These are phyloP conservation scores for Graphilbum ipis-grandicollis DNA, from an alignment of 2,329 filamentous ascomycete genomes.

Conservation along the genomic window DNA sequence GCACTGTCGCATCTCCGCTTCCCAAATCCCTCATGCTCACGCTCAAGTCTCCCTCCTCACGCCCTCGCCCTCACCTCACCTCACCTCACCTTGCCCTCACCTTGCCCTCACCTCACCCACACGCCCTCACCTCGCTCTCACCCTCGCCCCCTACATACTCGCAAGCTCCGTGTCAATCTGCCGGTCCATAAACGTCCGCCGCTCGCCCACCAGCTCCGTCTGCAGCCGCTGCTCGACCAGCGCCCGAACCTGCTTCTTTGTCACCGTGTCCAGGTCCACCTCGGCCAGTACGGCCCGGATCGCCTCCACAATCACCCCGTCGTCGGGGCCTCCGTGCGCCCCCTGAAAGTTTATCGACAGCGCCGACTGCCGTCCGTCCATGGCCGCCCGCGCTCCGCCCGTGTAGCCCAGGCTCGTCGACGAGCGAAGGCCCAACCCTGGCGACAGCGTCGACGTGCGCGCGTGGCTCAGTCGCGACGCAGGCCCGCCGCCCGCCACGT, in stretches of 20 bases:
- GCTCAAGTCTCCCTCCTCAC: too few relatives aligned
- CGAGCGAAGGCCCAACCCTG: slow-evolving; percentile 20
- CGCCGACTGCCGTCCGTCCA: slow-evolving; percentile 31
- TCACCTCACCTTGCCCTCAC: too few relatives aligned
- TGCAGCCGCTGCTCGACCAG: slow-evolving; percentile 88
- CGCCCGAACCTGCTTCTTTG: slow-evolving; percentile 89
- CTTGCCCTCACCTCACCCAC: too few relatives aligned
- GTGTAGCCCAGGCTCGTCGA: slow-evolving; percentile 30
- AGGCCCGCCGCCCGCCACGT: slow-evolving; percentile 20
- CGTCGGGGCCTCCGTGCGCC: slow-evolving; percentile 50
- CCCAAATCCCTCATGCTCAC: too few relatives aligned
- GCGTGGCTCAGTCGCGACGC: slow-evolving; percentile 38
- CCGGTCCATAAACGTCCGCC: slow-evolving; percentile 74
- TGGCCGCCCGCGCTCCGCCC: slow-evolving; percentile 27
- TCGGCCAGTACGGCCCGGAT: slow-evolving; percentile 71
- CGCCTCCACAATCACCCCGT: slow-evolving; percentile 64
- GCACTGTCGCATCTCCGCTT: too few relatives aligned
- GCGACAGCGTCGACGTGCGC: slow-evolving; percentile 30
- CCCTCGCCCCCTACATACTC: slow-evolving; percentile 89
- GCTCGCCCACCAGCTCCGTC: slow-evolving; percentile 72
- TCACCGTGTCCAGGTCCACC: slow-evolving; percentile 90
- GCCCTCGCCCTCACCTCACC: too few relatives aligned
- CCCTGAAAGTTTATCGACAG: slow-evolving; percentile 44
- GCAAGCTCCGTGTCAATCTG: slow-evolving; percentile 89
- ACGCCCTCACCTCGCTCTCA: too few relatives aligned